A percentile compares a stretch with the other conserved stretches of the same genome.
Evolutionary conservation across 371 early-diverging fungal species (phyloP).

Genomic region (Actinomortierella wolfii): DNA sequence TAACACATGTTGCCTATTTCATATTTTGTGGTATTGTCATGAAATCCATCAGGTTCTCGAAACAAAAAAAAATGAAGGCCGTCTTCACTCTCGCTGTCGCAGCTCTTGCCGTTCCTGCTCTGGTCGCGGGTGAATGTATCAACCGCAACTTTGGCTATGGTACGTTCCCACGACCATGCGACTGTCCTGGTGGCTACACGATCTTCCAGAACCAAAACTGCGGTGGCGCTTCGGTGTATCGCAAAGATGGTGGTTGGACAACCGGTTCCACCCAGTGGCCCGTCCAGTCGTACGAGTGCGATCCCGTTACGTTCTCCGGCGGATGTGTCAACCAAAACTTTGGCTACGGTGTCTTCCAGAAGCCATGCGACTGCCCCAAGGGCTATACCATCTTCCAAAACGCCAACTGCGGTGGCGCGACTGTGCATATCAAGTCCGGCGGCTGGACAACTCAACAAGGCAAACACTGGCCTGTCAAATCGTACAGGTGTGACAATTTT

Average conservation of each 20-base stretch:
- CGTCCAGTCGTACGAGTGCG: constrained; percentile 2
- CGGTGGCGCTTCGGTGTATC: background rate
- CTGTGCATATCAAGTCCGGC: background rate
- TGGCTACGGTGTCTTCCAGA: background rate
- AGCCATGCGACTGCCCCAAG: constrained; percentile 2
- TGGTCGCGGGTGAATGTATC: background rate
- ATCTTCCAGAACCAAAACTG: constrained; percentile 2
- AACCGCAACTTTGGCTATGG: background rate
- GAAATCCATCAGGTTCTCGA: too few species aligned
- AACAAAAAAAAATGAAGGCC: constrained; percentile 1
- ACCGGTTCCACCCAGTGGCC: background rate
- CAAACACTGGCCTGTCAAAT: background rate
- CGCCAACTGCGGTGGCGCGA: background rate
- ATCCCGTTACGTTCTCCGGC: constrained; percentile 1
- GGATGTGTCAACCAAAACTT: background rate
- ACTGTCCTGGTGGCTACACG: constrained; percentile 1
- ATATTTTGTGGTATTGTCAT: too few species aligned
- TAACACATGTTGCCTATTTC: too few species aligned
- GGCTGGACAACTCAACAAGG: background rate
- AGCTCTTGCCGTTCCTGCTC: background rate
- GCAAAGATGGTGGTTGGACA: background rate
- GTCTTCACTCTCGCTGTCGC: background rate
- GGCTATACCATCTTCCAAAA: constrained; percentile 1
- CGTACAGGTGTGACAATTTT: background rate
- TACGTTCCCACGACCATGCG: constrained; percentile 1